These are phyloP conservation scores for Dendrothele bispora DNA, from an alignment of 768 basidiomycete species.

Conservation along the genomic window DNA sequence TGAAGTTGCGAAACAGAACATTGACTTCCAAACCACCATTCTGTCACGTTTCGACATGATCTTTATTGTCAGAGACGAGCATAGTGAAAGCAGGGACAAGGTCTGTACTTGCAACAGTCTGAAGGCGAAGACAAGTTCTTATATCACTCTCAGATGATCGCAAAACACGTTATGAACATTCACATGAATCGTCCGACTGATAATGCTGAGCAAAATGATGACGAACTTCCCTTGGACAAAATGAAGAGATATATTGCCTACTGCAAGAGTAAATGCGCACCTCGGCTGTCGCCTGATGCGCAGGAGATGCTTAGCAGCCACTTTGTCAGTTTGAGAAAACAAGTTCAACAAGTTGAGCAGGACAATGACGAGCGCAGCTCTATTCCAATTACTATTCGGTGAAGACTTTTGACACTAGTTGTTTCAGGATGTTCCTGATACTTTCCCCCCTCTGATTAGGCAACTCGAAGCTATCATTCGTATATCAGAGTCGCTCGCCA, in stretches of 20 bases:
- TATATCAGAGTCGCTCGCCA: constrained; percentile 95
- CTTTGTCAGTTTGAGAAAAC: constrained; percentile 89
- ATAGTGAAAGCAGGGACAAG: constrained; percentile 90
- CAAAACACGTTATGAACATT: constrained; percentile 97
- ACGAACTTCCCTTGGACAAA: constrained; percentile 94
- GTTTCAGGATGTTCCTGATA: background rate
- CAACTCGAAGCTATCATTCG: constrained; percentile 99
- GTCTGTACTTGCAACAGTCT: constrained; percentile 50
- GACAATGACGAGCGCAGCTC: constrained; percentile 98
- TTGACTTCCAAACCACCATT: constrained; percentile 98
- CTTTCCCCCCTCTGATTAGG: constrained; percentile 27
- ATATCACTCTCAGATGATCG: constrained; percentile 69
- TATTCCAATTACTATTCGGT: constrained; percentile 98
- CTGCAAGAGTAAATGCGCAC: constrained; percentile 97
- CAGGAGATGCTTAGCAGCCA: constrained; percentile 96
- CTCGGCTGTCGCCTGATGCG: constrained; percentile 88
- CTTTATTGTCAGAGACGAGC: constrained; percentile 98
- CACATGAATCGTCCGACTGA: constrained; percentile 91
- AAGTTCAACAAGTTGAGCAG: constrained; percentile 92
- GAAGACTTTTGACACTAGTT: constrained; percentile 22
- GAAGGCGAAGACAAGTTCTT: too few species aligned
- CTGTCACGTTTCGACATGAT: constrained; percentile 99
- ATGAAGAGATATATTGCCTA: constrained; percentile 98
- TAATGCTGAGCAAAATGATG: constrained; percentile 65
- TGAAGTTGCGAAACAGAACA: constrained; percentile 54